These are phyloP conservation scores for Escovopsis sp. DNA, from an alignment of 2,329 filamentous ascomycete genomes.

Conservation along the genomic window DNA sequence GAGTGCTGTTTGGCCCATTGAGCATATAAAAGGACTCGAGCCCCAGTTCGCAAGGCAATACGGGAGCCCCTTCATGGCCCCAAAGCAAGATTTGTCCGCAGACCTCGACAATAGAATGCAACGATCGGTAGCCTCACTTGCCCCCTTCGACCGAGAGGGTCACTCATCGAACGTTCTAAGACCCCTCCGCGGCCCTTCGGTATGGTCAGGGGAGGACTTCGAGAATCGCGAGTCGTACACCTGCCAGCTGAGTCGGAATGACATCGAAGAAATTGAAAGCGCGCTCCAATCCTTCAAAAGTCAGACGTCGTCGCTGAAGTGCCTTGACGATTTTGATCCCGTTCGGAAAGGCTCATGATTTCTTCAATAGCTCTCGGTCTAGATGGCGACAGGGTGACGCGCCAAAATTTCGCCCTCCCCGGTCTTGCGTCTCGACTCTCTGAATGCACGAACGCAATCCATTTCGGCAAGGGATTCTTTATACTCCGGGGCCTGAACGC, in stretches of 20 bases:
- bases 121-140: too few relatives aligned
- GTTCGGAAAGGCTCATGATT: slow-evolving; percentile 9
- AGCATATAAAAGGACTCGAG: too few relatives aligned
- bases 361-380: slow-evolving; percentile 16
- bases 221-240: slow-evolving; percentile 6
- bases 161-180: neutral
- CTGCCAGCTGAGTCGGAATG: slow-evolving; percentile 8
- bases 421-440: slow-evolving; percentile 19
- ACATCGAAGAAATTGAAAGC: slow-evolving; percentile 11
- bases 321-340: too few relatives aligned
- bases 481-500: slow-evolving; percentile 39
- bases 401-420: slow-evolving; percentile 26
- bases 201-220: slow-evolving; percentile 7
- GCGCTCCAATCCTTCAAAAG: slow-evolving; percentile 13
- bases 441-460: slow-evolving; percentile 19
- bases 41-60: too few relatives aligned
- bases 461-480: slow-evolving; percentile 32
- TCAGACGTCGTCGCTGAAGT: slow-evolving; percentile 6
- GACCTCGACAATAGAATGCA: too few relatives aligned
- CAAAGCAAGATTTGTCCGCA: too few relatives aligned
- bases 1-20: too few relatives aligned
- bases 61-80: too few relatives aligned
- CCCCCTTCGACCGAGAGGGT: too few relatives aligned
- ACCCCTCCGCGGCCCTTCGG: slow-evolving; percentile 5
- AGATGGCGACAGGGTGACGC: slow-evolving; percentile 21